Base-by-base conservation (phyloP, 2,329 filamentous ascomycete species). In the Cyphellophora europaea region DNA sequence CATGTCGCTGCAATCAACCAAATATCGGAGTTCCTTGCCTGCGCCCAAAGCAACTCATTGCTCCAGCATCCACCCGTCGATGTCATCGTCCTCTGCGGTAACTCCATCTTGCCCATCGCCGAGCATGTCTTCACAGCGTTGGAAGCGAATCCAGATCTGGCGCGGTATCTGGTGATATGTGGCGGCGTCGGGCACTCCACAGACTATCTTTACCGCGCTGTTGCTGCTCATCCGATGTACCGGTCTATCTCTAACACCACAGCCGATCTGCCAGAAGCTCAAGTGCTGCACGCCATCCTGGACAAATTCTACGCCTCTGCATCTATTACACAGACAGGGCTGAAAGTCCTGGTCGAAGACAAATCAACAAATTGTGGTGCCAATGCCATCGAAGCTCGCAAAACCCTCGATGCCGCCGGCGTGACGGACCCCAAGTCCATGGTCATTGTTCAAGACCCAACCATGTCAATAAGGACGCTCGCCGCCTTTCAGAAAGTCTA, bases 141-240 rank as follows among this genome's bases (percentile, higher is more conserved):
- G 3, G 38, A 56, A 41, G 18, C 34, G 6, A 46, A 42, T 4
- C 55, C 59, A 2, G 18, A 36, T 4, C 36, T 59, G 5, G 52
- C 58, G 3, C 54, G 51, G 35, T 32, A 19, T 2, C 38, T 67
- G 3, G 56, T 67, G 1, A 48, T 66, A 1, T 65, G 61, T 30
- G 65, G 63, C 12, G 64, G 65, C 6, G 59, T 63, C 14, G 63
- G 64, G 3, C 64, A 68, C 42, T 65, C 62, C 1, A 68, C 64
- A 4, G 38, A 52, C 10, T 53, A 57, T 11, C 51, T 68, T 4
- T 66, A 65, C 40, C 52, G 59, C 3, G 58, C 63, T 3, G 52
- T 67, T 2, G 49, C 48, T 5, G 38, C 40, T 2, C 54, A 62
- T 40, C 45, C 50, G 6, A 47, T 35, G 4, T 60, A 54, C 15